Evolutionary conservation across 331 rosid genomes (phyloP).

Genomic region (Quercus lobata): DNA sequence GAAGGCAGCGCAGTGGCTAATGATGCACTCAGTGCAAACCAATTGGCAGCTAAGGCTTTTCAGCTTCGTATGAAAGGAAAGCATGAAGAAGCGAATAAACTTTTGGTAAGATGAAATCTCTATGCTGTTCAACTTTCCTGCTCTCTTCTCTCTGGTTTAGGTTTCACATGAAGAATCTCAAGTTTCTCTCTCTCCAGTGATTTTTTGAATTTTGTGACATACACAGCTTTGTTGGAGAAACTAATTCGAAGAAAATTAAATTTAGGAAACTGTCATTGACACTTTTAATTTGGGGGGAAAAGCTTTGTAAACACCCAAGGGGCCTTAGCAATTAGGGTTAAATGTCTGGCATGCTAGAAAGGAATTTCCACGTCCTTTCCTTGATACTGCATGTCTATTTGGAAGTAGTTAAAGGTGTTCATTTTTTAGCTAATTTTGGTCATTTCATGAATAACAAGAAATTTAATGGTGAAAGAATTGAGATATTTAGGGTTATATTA

Average conservation of each 20-base stretch:
- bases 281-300: not conserved
- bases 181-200: not conserved
- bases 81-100: slow-evolving; percentile 78
- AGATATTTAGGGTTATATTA: too few species aligned
- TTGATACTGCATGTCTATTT: not conserved
- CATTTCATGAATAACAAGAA: not conserved
- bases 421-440: not conserved
- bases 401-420: not conserved
- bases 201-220: not conserved
- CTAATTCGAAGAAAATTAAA: not conserved
- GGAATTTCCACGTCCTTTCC: not conserved
- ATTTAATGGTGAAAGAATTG: too few species aligned
- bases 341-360: not conserved
- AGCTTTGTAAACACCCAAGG: not conserved
- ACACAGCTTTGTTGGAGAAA: not conserved
- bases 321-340: not conserved
- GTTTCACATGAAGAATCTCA: not conserved
- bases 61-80: slow-evolving; percentile 91
- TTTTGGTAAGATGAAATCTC: slow-evolving; percentile 47
- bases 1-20: slow-evolving; percentile 30
- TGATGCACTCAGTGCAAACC: slow-evolving; percentile 71
- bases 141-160: not conserved
- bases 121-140: not conserved
- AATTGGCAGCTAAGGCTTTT: slow-evolving; percentile 95
- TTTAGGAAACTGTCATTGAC: not conserved